Base-by-base conservation (phyloP, 1,284 basidiomycete species). In the Golubevia pallescens region DNA sequence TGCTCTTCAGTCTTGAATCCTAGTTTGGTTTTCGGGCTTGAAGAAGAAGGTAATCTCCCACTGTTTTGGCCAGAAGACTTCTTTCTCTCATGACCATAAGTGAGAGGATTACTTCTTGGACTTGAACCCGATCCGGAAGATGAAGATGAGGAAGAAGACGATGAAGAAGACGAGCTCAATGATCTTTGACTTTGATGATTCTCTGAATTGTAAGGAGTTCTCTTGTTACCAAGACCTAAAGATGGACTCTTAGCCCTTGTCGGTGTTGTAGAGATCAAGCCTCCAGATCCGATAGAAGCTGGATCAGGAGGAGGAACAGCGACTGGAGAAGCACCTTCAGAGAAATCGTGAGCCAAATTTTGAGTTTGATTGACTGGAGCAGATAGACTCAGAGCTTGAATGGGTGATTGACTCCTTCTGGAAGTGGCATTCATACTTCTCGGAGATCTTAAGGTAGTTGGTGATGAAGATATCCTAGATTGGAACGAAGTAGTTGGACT, bases 371-470 rank as follows among this genome's bases (percentile, higher is more conserved):
- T 28, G 28, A 28, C 28, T 13, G 42, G 42, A 48, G 42, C 42
- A 48, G 42, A 10, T 48, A 16, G 42, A 48, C 16, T 48, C 10
- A 48, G 42, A 48, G 51, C 66, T 51, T 61, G 71, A 61, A 51
- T 75, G 65, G 19, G 68, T 52, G 28, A 65, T n/a, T 32, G 67
- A 38, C 70, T 71, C 3, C 66, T 68, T 32, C 67, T 72, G 8
- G 70, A 71, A 1, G 14, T 6, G 13, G 32, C 20, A 8, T 65
- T 42, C 13, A 34, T 28, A 23, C 60, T 54, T 34, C 51, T 38
- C 19, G 63, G 58, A 32, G 63, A 32, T 48, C 42, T 10, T 48
- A 13, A 16, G 16, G 42, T 16, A 16, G 16, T 48, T 16, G 42
- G 42, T 13, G 42, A 48, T 13, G 42, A 48, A 48, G 42, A 48